A percentile compares a stretch with the other conserved stretches of the same genome.
Evolutionary conservation across 75 land plant genomes (phyloP).

Genomic region (Isoetes taiwanensis): DNA sequence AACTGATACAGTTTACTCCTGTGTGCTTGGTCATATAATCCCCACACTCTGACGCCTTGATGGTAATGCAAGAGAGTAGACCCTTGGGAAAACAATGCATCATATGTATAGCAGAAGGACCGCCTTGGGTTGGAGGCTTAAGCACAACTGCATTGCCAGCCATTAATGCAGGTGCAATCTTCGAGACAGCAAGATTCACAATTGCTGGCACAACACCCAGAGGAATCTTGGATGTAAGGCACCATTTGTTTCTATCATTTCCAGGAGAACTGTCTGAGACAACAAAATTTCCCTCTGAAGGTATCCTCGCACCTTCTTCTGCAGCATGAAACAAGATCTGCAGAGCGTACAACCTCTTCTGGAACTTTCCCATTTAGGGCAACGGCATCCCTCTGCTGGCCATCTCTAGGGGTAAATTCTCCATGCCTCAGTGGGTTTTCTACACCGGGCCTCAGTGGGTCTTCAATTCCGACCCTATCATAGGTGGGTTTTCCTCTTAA

Average conservation of each 20-base stretch:
- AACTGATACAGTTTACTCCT: constrained; percentile 28
- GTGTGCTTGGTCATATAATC: constrained; percentile 28
- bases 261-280: constrained; percentile 29
- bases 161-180: constrained; percentile 26
- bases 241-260: constrained; percentile 27
- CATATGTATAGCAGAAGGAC: too few species aligned
- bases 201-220: constrained; percentile 26
- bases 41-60: too few species aligned
- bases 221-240: constrained; percentile 31
- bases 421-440: too few species aligned
- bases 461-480: too few species aligned
- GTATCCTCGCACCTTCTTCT: constrained; percentile 29
- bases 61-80: too few species aligned
- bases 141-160: constrained; percentile 30
- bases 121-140: constrained; percentile 32
- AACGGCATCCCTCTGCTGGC: too few species aligned
- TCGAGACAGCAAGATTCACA: constrained; percentile 27
- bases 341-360: constrained; percentile 35
- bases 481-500: too few species aligned
- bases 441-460: too few species aligned
- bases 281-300: constrained; percentile 24
- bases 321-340: constrained; percentile 27
- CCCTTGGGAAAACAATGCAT: too few species aligned
- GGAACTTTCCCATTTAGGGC: too few species aligned
- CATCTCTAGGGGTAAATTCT: too few species aligned